These are phyloP conservation scores for Boletus rufocinnamomeus DNA, from an alignment of 768 basidiomycete species.

Conservation along the genomic window DNA sequence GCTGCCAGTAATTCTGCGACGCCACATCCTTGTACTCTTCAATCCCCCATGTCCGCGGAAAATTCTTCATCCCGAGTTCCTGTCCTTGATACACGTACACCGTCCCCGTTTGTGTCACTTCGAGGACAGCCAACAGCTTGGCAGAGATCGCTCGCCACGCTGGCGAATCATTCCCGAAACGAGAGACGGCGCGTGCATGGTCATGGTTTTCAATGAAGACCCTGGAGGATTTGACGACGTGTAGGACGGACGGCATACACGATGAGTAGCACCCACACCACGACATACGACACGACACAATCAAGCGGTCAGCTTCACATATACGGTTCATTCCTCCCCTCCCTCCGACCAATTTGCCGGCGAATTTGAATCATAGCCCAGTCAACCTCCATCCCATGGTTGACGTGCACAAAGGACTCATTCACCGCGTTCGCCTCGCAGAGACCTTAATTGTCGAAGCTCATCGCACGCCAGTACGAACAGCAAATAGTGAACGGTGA, in stretches of 20 bases:
- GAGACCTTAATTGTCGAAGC: constrained; percentile 13
- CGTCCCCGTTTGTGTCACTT: constrained; percentile 64
- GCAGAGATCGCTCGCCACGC: constrained; percentile 59
- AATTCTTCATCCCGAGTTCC: constrained; percentile 69
- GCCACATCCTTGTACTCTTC: constrained; percentile 76
- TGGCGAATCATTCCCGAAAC: constrained; percentile 62
- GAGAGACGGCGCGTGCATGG: constrained; percentile 60
- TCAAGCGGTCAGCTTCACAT: constrained; percentile 11
- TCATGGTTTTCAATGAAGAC: constrained; percentile 74
- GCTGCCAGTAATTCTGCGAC: constrained; percentile 57
- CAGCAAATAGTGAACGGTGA: constrained; percentile 6
- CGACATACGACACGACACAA: constrained; percentile 8
- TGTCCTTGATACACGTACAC: constrained; percentile 76
- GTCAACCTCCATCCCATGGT: neutral
- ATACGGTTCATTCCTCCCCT: constrained; percentile 1
- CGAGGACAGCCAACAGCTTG: constrained; percentile 64
- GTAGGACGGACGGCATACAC: constrained; percentile 15
- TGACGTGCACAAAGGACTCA: constrained; percentile 8
- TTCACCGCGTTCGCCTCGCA: constrained; percentile 24
- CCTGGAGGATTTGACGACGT: constrained; percentile 32
- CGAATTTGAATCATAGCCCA: constrained; percentile 9
- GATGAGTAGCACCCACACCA: constrained; percentile 17
- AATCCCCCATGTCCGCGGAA: constrained; percentile 62
- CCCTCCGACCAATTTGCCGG: neutral
- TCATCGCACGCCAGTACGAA: neutral